Percentiles rank a stretch among this genome's conserved stretches.
phyloP scores from a whole-genome alignment of 805 yeast species.

The Deakozyma indianensis region DNA sequence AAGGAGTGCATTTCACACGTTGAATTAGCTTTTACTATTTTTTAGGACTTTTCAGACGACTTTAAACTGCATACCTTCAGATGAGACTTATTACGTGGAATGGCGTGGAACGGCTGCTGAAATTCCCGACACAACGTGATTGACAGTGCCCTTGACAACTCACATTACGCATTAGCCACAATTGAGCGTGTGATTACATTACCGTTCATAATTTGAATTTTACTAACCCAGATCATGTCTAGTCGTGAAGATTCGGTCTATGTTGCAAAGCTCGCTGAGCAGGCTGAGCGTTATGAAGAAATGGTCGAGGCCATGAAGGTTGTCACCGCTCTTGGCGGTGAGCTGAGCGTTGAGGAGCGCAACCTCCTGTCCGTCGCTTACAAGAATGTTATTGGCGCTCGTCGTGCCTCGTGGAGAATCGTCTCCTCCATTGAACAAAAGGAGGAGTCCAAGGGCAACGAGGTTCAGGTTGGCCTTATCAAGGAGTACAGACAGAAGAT shows the following conservation, averaged over 20 bases:
- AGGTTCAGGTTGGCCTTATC: slow-evolving; percentile 73
- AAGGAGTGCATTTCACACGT: too few relatives aligned
- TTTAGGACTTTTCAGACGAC: too few relatives aligned
- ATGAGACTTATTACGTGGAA: too few relatives aligned
- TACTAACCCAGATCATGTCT: slow-evolving; percentile 9
- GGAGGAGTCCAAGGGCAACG: slow-evolving; percentile 96
- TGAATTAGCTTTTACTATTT: too few relatives aligned
- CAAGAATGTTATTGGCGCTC: slow-evolving; percentile 97
- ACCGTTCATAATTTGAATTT: too few relatives aligned
- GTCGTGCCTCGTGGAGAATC: slow-evolving; percentile 99
- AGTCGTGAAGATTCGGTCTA: slow-evolving; percentile 97
- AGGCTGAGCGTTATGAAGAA: slow-evolving; percentile 99
- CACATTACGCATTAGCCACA: too few relatives aligned
- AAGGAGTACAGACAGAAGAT: slow-evolving; percentile 93
- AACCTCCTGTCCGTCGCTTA: slow-evolving; percentile 93
- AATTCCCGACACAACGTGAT: too few relatives aligned
- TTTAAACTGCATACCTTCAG: too few relatives aligned
- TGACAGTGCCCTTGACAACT: too few relatives aligned
- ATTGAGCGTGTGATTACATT: too few relatives aligned
- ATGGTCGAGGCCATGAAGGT: slow-evolving; percentile 99
- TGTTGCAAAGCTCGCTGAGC: slow-evolving; percentile 97
- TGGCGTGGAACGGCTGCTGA: too few relatives aligned
- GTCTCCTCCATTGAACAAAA: slow-evolving; percentile 97
- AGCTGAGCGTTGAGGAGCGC: slow-evolving; percentile 95
- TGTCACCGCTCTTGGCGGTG: slow-evolving; percentile 56